Base-by-base conservation (phyloP, 768 basidiomycete species). In the Gyrodon lividus region DNA sequence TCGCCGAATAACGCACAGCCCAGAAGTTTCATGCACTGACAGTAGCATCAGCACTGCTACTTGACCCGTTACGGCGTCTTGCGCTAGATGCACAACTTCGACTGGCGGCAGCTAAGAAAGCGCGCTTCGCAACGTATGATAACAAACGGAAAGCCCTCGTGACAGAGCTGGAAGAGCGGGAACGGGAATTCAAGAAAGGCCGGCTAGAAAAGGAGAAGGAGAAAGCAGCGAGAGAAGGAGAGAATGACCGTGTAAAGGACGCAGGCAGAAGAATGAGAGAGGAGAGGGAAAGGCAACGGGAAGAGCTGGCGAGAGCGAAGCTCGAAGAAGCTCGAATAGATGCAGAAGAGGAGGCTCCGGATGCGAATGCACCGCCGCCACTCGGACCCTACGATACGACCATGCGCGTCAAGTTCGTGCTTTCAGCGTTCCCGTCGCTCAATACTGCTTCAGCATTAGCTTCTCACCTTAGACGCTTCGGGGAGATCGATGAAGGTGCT, bases 21-120 rank as follows among this genome's bases (percentile, higher is more conserved):
- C 78, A 83, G 50, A 87, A 89, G 64, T 92, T 93, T 62, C 90
- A 93, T 63, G 88, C 88, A 50, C 79, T 93, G 43, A 92, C 86
- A 49, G 82, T 83, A 53, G 88, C 90, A 0, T 87, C 89, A 59
- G 85, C 91, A 64, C 74, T 91, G 2, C 74, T 93, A 6, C 84
- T 92, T 50, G 91, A 92, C 59, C 90, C 90, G 4, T 69, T 89
- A 28, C 82, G 86, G 33, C 82, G 88, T 17, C 74, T 91, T 37
- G 89, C 87, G 0, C 74, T 93, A 48, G 89, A 93, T 62, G 87
- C 89, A 2, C 88, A 87, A 61, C 69, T 87, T n/a, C 83, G 86
- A 37, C 67, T 86, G 2, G 82, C 85, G 51, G 77, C 80, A 35
- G 89, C 89, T 0, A 78, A 82, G 30, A 79, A 81, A 35, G 80